Conservation (phyloP, 192 early-diverging fungal genomes). For the Coemansia javaensis region DNA sequence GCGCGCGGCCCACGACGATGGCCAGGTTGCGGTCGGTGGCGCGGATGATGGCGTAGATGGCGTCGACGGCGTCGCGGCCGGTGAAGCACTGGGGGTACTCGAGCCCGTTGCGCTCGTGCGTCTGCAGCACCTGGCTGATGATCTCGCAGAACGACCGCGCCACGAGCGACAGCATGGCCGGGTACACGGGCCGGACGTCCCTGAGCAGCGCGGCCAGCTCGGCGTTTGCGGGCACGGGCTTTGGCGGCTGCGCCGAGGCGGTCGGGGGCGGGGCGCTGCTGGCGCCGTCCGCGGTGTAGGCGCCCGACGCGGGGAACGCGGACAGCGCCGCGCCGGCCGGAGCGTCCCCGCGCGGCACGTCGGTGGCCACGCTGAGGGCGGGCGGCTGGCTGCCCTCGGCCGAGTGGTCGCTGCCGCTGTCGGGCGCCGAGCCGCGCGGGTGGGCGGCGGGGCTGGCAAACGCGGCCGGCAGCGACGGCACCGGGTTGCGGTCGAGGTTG, state of each 20-base stretch:
- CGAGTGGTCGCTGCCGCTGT: constrained; percentile 3
- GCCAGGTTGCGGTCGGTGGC: constrained; percentile 85
- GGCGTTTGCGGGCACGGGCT: constrained; percentile 16
- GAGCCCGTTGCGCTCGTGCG: constrained; percentile 69
- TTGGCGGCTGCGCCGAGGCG: not conserved
- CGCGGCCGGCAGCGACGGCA: constrained; percentile 32
- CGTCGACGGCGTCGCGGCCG: constrained; percentile 86
- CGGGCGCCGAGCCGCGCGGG: too few relatives aligned
- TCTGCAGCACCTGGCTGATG: constrained; percentile 53
- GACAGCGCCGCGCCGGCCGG: too few relatives aligned
- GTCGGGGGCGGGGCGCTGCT: not conserved
- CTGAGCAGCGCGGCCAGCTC: constrained; percentile 33
- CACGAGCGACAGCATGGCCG: constrained; percentile 67
- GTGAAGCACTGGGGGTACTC: constrained; percentile 83
- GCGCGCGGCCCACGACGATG: constrained; percentile 77
- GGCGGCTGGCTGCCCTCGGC: too few relatives aligned
- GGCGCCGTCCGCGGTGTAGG: not conserved
- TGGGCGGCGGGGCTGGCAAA: constrained; percentile 2
- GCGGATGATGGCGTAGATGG: constrained; percentile 70
- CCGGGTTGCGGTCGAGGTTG: constrained; percentile 22
- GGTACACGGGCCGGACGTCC: constrained; percentile 60
- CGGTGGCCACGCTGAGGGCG: not conserved
- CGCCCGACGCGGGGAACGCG: too few relatives aligned
- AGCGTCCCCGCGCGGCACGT: constrained; percentile 1
- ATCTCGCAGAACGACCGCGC: constrained; percentile 60